Percentiles rank a stretch among this genome's conserved stretches.
These are phyloP conservation scores for Hygrophorus russula DNA, from an alignment of 768 basidiomycete genomes.

Conservation along the genomic window DNA sequence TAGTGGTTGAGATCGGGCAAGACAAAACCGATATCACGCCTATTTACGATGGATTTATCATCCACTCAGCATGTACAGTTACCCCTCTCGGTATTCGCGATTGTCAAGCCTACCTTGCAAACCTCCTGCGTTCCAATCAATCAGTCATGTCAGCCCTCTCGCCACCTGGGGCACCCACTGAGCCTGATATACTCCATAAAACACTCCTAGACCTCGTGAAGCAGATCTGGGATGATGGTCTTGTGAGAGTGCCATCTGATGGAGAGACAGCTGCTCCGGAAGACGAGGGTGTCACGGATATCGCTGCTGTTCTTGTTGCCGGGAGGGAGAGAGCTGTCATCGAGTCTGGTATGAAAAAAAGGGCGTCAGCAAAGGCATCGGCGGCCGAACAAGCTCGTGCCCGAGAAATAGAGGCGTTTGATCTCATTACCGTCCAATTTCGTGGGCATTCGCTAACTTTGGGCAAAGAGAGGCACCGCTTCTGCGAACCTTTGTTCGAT, in stretches of 20 bases:
- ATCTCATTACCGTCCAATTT: slow-evolving; percentile 71
- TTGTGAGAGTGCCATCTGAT: slow-evolving; percentile 63
- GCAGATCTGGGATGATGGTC: slow-evolving; percentile 50
- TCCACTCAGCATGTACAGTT: slow-evolving; percentile 41
- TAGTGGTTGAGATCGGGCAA: slow-evolving; percentile 75
- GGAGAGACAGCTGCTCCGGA: slow-evolving; percentile 57
- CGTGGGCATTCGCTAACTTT: slow-evolving; percentile 59
- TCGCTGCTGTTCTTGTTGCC: slow-evolving; percentile 81
- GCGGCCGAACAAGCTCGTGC: slow-evolving; percentile 76
- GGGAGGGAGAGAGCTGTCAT: slow-evolving; percentile 89
- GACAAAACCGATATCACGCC: slow-evolving; percentile 69
- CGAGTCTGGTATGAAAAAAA: slow-evolving; percentile 74
- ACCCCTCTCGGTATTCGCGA: slow-evolving; percentile 57
- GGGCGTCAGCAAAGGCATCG: slow-evolving; percentile 55
- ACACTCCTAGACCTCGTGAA: slow-evolving; percentile 54
- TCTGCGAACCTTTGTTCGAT: slow-evolving; percentile 86
- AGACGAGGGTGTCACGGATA: slow-evolving; percentile 82
- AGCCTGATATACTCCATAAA: slow-evolving; percentile 33
- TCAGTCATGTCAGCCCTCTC: slow-evolving; percentile 48
- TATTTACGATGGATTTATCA: slow-evolving; percentile 61
- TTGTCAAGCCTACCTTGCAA: slow-evolving; percentile 68
- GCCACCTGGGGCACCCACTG: slow-evolving; percentile 36
- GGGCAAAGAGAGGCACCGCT: slow-evolving; percentile 82
- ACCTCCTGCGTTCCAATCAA: slow-evolving; percentile 60
- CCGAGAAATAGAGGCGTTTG: slow-evolving; percentile 72